Base-by-base conservation (phyloP, 495 filamentous ascomycete genomes). In the Xylaria bambusicola region DNA sequence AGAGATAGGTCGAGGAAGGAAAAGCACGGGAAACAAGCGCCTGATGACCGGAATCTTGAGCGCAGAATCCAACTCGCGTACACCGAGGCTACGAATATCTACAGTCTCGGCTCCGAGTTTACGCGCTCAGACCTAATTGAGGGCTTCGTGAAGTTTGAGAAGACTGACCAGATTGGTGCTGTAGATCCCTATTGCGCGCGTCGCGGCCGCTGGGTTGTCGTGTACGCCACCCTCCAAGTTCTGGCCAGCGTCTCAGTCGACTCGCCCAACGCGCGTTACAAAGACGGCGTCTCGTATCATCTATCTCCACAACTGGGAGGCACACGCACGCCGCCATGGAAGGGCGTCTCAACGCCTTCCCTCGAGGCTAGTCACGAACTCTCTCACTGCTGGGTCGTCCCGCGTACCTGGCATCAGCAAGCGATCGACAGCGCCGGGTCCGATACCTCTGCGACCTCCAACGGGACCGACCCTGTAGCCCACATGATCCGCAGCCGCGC, bases 151-250 rank as follows among this genome's bases (percentile, higher is more conserved):
- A 80, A 78, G 52, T 88, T 87, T 63, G 88, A 91, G 55, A 87
- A 88, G 63, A 61, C 71, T 0, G 82, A 87, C 59, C 67, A 66
- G 23, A 62, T 80, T 10, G 68, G 71, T 24, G 72, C 74, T 33
- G 67, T 83, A 23, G 77, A 85, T 55, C 86, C 84, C 3, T 80
- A 74, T 46, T 78, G 76, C 15, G 85, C 86, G 23, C 84, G 86
- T 2, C 81, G 82, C 29, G 85, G 86, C 35, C 84, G 89, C 50
- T 92, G 89, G 89, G 74, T 90, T 3, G 71, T 92, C 12, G 80
- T 92, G 36, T 92, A 92, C 67, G 82, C 84, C 31, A 75, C 88
- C 13, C 73, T 92, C 18, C 89, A 92, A 68, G 84, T 84, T 0
- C 78, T 91, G 1, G 86, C 86, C 0, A 83, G 80, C 42, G 77